phyloP scores from a whole-genome alignment of 345 rosid species.

The Boechera stricta region DNA sequence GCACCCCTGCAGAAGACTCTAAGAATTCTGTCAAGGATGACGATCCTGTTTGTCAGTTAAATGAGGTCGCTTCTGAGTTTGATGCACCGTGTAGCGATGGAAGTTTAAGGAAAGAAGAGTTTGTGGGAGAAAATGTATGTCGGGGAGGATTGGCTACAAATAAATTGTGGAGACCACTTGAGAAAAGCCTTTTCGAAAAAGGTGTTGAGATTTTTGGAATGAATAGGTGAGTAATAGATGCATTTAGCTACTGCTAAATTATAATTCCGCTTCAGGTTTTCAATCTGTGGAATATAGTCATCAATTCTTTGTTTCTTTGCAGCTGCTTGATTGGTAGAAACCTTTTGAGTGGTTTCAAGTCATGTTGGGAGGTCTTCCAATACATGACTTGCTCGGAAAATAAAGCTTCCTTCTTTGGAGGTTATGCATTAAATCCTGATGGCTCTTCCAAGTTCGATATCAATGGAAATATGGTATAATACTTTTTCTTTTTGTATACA shows the following conservation, averaged over 20 bases:
- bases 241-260: conserved; percentile 2
- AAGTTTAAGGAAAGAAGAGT: conserved; percentile 67
- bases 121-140: conserved; percentile 63
- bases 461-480: conserved; percentile 68
- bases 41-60: conserved; percentile 48
- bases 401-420: conserved; percentile 63
- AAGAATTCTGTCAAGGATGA: conserved; percentile 50
- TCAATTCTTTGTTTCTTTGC: conserved; percentile 39
- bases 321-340: conserved; percentile 96
- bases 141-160: conserved; percentile 57
- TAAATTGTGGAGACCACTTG: conserved; percentile 82
- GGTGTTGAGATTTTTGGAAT: conserved; percentile 95
- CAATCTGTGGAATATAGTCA: conserved; percentile 12
- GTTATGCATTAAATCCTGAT: conserved; percentile 70
- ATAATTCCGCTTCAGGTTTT: background rate
- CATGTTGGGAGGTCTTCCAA: conserved; percentile 90
- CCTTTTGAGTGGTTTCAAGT: conserved; percentile 87
- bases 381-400: conserved; percentile 78
- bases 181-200: conserved; percentile 87
- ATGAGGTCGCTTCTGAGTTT: conserved; percentile 54
- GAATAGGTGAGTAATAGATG: conserved; percentile 68
- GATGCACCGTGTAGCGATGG: conserved; percentile 55
- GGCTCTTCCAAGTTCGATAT: conserved; percentile 84
- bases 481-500: conserved; percentile 17
- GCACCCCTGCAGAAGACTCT: conserved; percentile 44